Percentiles rank a stretch among this genome's conserved stretches.
Conservation (phyloP, 371 early-diverging fungal genomes). For the Lichtheimia hyalospora region DNA sequence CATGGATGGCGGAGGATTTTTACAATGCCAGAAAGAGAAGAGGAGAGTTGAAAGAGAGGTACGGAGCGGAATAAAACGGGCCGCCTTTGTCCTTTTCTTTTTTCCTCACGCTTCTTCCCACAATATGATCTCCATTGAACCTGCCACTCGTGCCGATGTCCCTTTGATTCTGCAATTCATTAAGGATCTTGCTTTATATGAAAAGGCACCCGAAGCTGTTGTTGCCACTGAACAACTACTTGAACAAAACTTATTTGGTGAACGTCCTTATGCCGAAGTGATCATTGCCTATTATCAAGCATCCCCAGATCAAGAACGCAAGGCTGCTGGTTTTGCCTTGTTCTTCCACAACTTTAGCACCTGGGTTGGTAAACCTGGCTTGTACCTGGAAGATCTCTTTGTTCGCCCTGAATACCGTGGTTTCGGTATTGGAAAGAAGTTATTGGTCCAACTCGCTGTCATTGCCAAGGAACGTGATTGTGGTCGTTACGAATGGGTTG, state of each 20-base stretch:
- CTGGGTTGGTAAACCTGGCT: constrained; percentile 71
- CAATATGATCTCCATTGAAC: constrained; percentile 38
- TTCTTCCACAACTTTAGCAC: constrained; percentile 86
- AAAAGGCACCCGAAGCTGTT: constrained; percentile 71
- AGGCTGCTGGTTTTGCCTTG: constrained; percentile 76
- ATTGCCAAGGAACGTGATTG: constrained; percentile 67
- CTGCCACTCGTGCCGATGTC: constrained; percentile 63
- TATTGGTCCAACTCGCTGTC: constrained; percentile 69
- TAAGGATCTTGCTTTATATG: constrained; percentile 74
- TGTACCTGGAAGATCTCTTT: constrained; percentile 85
- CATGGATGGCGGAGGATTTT: background rate
- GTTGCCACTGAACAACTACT: constrained; percentile 71
- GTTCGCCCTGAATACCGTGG: constrained; percentile 69
- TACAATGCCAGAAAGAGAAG: too few relatives aligned
- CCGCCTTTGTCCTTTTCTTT: background rate
- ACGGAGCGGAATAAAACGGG: too few relatives aligned
- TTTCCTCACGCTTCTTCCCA: background rate
- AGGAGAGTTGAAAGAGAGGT: too few relatives aligned
- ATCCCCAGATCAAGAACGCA: constrained; percentile 19
- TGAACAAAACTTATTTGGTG: constrained; percentile 62
- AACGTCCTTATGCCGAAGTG: constrained; percentile 66
- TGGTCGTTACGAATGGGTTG: constrained; percentile 80
- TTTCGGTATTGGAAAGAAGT: constrained; percentile 67
- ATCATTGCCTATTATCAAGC: constrained; percentile 58
- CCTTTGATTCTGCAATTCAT: constrained; percentile 70